Percentiles rank a stretch among this genome's conserved stretches.
Conservation (phyloP, 345 rosid genomes). For the Bruguiera gymnorhiza region DNA sequence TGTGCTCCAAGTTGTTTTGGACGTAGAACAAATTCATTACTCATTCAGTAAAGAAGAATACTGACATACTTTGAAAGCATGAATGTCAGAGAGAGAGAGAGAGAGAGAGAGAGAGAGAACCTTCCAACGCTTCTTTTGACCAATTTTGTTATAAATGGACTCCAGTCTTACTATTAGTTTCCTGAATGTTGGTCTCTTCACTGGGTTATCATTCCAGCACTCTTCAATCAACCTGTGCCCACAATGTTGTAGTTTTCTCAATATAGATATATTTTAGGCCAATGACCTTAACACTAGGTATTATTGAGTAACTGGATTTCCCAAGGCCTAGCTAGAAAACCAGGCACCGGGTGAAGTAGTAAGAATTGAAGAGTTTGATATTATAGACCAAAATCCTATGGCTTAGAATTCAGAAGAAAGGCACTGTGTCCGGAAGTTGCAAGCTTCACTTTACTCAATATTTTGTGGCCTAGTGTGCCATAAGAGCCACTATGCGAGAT, state of each 20-base stretch:
- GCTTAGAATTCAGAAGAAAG: not conserved
- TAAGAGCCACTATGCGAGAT: not conserved
- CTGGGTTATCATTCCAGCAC: conserved; percentile 82
- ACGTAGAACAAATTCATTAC: not conserved
- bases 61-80: not conserved
- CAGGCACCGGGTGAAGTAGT: not conserved
- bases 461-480: not conserved
- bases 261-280: not conserved
- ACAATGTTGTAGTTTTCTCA: too few species aligned
- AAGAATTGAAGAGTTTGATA: not conserved
- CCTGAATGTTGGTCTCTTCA: conserved; percentile 76
- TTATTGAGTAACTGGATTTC: not conserved
- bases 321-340: too few species aligned
- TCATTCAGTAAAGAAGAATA: not conserved
- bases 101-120: conserved; percentile 29
- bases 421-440: not conserved
- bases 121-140: conserved; percentile 82
- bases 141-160: conserved; percentile 41
- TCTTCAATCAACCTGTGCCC: conserved; percentile 72
- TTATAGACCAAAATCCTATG: not conserved
- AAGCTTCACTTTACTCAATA: not conserved
- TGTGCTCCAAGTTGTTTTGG: not conserved
- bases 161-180: conserved; percentile 64
- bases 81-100: not conserved
- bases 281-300: not conserved